phyloP scores from a whole-genome alignment of 441 rosid genomes.

The Capsella rubella region DNA sequence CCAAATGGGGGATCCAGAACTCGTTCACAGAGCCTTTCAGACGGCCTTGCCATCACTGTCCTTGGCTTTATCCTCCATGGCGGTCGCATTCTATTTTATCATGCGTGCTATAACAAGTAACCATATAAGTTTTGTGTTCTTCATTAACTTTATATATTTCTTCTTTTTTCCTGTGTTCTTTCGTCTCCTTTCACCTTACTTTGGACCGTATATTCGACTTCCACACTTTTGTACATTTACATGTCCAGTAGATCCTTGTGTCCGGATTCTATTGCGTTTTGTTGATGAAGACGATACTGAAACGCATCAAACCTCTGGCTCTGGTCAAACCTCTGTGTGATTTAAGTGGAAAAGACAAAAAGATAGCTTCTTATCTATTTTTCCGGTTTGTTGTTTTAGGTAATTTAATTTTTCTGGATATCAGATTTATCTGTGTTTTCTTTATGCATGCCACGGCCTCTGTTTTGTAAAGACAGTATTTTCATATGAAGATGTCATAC shows the following conservation, averaged over 20 bases:
- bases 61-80: neutral
- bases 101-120: neutral
- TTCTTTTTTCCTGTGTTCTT: neutral
- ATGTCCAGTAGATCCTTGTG: too few relatives aligned
- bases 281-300: conserved; percentile 14
- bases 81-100: neutral
- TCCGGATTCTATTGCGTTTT: neutral
- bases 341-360: neutral
- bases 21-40: neutral
- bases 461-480: too few relatives aligned
- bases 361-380: too few relatives aligned
- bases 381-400: too few relatives aligned
- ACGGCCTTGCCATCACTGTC: conserved; percentile 16
- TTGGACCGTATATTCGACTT: neutral
- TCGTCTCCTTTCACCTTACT: neutral
- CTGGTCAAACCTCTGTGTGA: neutral
- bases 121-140: too few relatives aligned
- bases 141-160: too few relatives aligned
- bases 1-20: neutral
- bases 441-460: too few relatives aligned
- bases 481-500: too few relatives aligned
- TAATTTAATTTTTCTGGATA: too few relatives aligned
- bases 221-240: neutral
- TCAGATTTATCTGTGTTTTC: too few relatives aligned
- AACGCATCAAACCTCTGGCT: neutral